Evolutionary conservation across 225 moss, liverwort and hornwort genomes (phyloP).

Genomic region (Climacium dendroides): DNA sequence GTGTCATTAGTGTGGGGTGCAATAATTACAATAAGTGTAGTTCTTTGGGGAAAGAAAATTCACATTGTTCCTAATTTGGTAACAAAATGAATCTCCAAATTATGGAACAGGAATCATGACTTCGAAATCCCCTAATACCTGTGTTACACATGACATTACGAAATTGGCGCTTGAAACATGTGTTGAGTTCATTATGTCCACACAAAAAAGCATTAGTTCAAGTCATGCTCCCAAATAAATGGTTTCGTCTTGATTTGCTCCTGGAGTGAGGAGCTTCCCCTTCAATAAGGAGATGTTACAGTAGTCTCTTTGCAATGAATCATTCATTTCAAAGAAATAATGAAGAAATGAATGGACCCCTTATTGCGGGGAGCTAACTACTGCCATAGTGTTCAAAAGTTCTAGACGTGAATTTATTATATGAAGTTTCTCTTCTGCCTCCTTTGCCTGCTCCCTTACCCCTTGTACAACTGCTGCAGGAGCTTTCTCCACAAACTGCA

Average conservation of each 20-base stretch:
- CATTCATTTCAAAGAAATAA: background rate
- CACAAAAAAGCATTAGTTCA: background rate
- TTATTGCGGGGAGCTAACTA: slow-evolving; percentile 10
- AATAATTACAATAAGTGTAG: background rate
- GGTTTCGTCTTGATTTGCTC: background rate
- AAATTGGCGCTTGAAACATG: background rate
- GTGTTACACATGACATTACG: background rate
- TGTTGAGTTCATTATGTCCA: background rate
- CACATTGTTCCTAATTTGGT: background rate
- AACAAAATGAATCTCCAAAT: background rate
- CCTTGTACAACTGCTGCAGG: slow-evolving; percentile 65
- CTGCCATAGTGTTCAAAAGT: slow-evolving; percentile 48
- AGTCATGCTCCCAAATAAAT: background rate
- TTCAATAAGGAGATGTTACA: background rate
- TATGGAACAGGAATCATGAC: background rate
- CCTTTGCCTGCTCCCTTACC: slow-evolving; percentile 59
- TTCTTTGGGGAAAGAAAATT: background rate
- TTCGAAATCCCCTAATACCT: background rate
- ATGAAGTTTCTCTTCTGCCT: slow-evolving; percentile 66
- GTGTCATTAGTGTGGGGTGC: background rate
- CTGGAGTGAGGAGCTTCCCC: background rate
- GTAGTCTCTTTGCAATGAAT: background rate
- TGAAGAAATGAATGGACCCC: background rate
- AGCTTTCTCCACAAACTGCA: slow-evolving; percentile 85
- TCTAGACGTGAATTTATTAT: slow-evolving; percentile 40